Evolutionary conservation across 176 grass and related monocot genomes (phyloP).

Genomic region (Eragrostis curvula): DNA sequence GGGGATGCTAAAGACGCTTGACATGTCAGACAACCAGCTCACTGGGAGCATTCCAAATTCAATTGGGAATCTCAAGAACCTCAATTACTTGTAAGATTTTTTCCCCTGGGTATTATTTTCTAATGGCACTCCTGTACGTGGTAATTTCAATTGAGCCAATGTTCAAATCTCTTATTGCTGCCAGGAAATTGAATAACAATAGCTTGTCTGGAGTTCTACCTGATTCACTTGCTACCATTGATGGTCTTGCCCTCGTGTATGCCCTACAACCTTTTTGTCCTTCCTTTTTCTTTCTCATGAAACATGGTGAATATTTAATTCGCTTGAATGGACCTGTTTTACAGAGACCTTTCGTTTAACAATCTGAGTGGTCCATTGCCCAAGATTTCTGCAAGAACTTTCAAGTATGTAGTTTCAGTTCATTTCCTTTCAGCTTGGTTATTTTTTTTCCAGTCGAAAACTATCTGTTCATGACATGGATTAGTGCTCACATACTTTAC

Average conservation of each 20-base stretch:
- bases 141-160: not conserved
- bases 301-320: not conserved
- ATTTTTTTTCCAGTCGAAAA: not conserved
- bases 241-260: slow-evolving; percentile 85
- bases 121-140: not conserved
- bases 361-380: slow-evolving; percentile 86
- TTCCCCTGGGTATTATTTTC: slow-evolving; percentile 7
- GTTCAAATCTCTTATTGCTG: slow-evolving; percentile 13
- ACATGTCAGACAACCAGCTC: slow-evolving; percentile 89
- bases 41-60: slow-evolving; percentile 75
- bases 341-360: slow-evolving; percentile 91
- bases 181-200: slow-evolving; percentile 94
- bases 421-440: not conserved
- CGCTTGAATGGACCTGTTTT: slow-evolving; percentile 18
- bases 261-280: slow-evolving; percentile 16
- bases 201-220: slow-evolving; percentile 83
- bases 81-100: slow-evolving; percentile 83
- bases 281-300: not conserved
- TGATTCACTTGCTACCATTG: slow-evolving; percentile 75
- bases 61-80: slow-evolving; percentile 75
- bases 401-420: slow-evolving; percentile 57
- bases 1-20: slow-evolving; percentile 83
- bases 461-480: not conserved
- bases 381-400: slow-evolving; percentile 89
- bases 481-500: slow-evolving; percentile 4